A percentile compares a stretch with the other conserved stretches of the same genome.
Evolutionary conservation across 2,329 filamentous ascomycete genomes (phyloP).

Genomic region (Penicillium sp.): DNA sequence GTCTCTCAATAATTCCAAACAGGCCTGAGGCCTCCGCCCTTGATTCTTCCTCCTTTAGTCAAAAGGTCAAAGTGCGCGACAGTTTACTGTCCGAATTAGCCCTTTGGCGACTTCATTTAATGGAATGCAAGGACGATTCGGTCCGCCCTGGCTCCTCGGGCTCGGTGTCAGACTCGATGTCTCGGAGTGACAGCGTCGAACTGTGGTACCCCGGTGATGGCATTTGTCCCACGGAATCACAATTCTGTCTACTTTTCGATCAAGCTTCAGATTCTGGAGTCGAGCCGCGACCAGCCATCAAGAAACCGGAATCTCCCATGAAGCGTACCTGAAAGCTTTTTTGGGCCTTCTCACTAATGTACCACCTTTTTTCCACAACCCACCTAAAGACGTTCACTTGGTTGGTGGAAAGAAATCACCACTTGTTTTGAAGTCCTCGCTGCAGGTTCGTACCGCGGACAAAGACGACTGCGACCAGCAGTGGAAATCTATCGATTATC

Average conservation of each 20-base stretch:
- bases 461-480: neutral
- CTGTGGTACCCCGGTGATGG: neutral
- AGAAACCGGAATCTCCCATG: no score
- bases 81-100: no score
- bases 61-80: no score
- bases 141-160: no score
- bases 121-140: no score
- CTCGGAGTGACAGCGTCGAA: no score
- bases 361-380: neutral
- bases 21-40: no score
- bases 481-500: neutral
- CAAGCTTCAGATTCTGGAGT: neutral
- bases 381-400: neutral
- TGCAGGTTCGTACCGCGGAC: neutral
- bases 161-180: no score
- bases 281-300: neutral
- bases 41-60: no score
- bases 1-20: no score
- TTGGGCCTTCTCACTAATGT: neutral
- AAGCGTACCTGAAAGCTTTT: neutral
- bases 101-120: no score
- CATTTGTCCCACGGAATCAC: neutral
- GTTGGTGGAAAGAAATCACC: neutral
- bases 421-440: neutral
- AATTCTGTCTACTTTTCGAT: neutral